phyloP scores from a whole-genome alignment of 176 grass and related monocot genomes.

The Miscanthus lutarioriparius region DNA sequence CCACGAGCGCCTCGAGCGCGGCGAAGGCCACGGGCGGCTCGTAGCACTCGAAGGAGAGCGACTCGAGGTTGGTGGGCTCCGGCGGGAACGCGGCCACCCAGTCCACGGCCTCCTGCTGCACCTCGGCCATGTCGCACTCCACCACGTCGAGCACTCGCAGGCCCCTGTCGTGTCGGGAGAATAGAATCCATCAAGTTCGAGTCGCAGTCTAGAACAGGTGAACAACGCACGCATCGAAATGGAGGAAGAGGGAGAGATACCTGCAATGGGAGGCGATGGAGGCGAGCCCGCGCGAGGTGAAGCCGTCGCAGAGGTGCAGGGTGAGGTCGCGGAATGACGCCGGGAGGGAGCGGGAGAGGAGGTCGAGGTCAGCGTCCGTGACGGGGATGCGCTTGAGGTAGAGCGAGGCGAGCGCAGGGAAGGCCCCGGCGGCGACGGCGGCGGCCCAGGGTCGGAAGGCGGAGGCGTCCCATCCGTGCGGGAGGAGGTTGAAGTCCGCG shows the following conservation, averaged over 20 bases:
- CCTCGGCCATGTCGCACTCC: slow-evolving; percentile 64
- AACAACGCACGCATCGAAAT: no score
- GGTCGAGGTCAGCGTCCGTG: slow-evolving; percentile 74
- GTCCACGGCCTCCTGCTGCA: slow-evolving; percentile 49
- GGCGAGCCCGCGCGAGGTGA: slow-evolving; percentile 73
- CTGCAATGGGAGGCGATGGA: slow-evolving; percentile 80
- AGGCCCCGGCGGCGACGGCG: slow-evolving; percentile 42
- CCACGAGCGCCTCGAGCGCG: slow-evolving; percentile 65
- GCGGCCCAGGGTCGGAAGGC: slow-evolving; percentile 70
- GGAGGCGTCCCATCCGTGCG: slow-evolving; percentile 68
- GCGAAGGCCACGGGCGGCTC: slow-evolving; percentile 41
- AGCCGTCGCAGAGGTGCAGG: slow-evolving; percentile 90
- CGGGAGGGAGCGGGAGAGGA: slow-evolving; percentile 50
- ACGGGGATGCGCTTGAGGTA: slow-evolving; percentile 87
- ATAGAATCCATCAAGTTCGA: neutral
- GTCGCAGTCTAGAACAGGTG: neutral
- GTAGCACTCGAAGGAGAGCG: slow-evolving; percentile 80
- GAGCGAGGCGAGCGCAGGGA: slow-evolving; percentile 56
- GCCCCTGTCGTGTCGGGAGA: slow-evolving; percentile 16
- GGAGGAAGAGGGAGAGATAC: slow-evolving; percentile 29
- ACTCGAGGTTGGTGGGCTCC: slow-evolving; percentile 53
- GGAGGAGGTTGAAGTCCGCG: slow-evolving; percentile 88
- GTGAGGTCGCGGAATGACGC: slow-evolving; percentile 63
- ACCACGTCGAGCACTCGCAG: slow-evolving; percentile 75
- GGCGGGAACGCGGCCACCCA: slow-evolving; percentile 75